These are phyloP conservation scores for Yarrowia sp. DNA, from an alignment of 805 yeast genomes.

Conservation along the genomic window DNA sequence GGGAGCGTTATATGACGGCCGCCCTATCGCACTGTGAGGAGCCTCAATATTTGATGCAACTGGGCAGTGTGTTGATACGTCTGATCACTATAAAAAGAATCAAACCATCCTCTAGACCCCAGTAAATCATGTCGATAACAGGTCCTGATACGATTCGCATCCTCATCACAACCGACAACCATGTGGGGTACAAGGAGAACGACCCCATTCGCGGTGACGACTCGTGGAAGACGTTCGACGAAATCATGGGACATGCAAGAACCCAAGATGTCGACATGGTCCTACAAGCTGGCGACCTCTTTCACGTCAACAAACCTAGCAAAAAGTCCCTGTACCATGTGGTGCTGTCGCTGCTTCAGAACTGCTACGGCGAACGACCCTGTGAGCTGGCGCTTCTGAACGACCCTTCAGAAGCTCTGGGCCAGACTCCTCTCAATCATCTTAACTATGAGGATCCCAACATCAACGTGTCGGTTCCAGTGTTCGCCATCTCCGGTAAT, in stretches of 20 bases:
- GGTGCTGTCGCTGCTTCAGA: conserved; percentile 61
- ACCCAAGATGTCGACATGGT: conserved; percentile 80
- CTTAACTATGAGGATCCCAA: conserved; percentile 91
- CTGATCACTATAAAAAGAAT: no score
- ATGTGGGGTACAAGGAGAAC: conserved; percentile 86
- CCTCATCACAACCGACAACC: conserved; percentile 90
- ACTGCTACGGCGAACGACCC: conserved; percentile 83
- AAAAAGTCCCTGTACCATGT: conserved; percentile 84
- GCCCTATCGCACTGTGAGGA: no score
- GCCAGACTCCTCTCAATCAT: conserved; percentile 45
- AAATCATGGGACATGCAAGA: conserved; percentile 69
- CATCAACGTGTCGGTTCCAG: conserved; percentile 83
- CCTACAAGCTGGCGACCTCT: conserved; percentile 88
- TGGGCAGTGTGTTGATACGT: no score
- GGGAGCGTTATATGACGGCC: no score
- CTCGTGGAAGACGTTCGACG: conserved; percentile 83
- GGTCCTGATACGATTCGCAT: conserved; percentile 73
- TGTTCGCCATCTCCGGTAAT: conserved; percentile 91
- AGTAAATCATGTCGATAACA: not conserved
- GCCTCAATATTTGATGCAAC: no score
- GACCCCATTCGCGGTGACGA: conserved; percentile 92
- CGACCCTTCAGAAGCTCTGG: conserved; percentile 65
- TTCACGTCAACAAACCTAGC: conserved; percentile 85
- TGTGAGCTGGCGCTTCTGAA: conserved; percentile 79
- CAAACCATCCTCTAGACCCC: no score